phyloP scores from a whole-genome alignment of 169 alveolate genomes.

The Eimeria necatrix region DNA sequence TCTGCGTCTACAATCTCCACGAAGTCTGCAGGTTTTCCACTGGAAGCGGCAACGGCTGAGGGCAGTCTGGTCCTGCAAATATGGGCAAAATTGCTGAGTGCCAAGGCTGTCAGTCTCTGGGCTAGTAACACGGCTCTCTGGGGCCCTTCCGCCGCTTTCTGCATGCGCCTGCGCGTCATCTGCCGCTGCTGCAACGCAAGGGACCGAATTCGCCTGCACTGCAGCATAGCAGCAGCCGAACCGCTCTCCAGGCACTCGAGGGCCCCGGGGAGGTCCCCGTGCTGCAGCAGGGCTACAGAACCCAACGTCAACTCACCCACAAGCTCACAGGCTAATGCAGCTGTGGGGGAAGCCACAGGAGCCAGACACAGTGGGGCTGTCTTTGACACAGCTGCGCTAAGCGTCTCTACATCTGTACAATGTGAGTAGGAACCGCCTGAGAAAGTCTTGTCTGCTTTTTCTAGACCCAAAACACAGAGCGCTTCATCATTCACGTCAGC shows the following conservation, averaged over 20 bases:
- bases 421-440: neutral
- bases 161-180: slow-evolving; percentile 59
- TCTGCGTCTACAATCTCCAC: slow-evolving; percentile 30
- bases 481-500: slow-evolving; percentile 34
- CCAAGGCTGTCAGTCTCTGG: slow-evolving; percentile 48
- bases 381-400: slow-evolving; percentile 38
- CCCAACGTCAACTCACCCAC: slow-evolving; percentile 76
- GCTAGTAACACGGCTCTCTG: slow-evolving; percentile 44
- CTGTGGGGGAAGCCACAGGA: neutral
- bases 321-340: slow-evolving; percentile 17
- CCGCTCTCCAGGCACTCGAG: slow-evolving; percentile 48
- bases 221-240: slow-evolving; percentile 9
- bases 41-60: neutral
- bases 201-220: neutral
- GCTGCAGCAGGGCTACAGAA: slow-evolving; percentile 78
- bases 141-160: slow-evolving; percentile 66
- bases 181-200: slow-evolving; percentile 68
- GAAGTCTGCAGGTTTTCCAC: neutral
- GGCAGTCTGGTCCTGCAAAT: neutral
- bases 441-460: neutral
- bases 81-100: neutral
- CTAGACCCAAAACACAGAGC: neutral
- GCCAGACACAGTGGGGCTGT: slow-evolving; percentile 7
- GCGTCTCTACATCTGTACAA: neutral
- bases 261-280: slow-evolving; percentile 63